Base-by-base conservation (phyloP, 192 early-diverging fungal species). In the Chytriomyces hyalinus region DNA sequence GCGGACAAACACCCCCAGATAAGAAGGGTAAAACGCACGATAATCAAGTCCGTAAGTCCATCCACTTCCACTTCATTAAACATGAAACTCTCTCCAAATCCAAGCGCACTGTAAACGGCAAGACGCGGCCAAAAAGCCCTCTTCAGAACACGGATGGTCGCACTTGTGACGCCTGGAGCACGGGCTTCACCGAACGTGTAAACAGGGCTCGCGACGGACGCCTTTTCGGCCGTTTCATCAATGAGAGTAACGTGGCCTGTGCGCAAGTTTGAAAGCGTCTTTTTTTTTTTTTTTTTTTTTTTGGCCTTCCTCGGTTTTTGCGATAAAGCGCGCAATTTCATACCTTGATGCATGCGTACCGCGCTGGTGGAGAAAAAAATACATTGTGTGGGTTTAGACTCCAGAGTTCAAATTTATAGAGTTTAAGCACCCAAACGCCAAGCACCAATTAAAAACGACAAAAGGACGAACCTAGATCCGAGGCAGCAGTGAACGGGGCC, bases 61-160 rank as follows among this genome's bases (percentile, higher is more conserved):
- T 83, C 87, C 20, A 87, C 84, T 4, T 84, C 68, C n/a, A 93
- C 82, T 28, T 93, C 91, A 8, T 83, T 87, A 28, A 84, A 78
- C 89, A 93, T 93, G 83, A 90, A 93, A 6, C 88, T 88, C 73
- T 93, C 92, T 17, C 89, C 90, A 75, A 92, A 90, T 4, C 92
- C 91, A 60, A 90, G 50, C 65, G 85, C 85, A 28, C 75, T 60
- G 57, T 82, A 75, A 6, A 91, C 68, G 61, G 85, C 74, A 24
- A 93, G 73, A 11, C 92, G 84, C 57, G 84, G 49, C 92, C 92
- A 93, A 69, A 93, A 92, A 44, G 77, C 72, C 65, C 87, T 84
- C 65, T 84, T 82, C 1, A 84, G 73, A 17, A 93, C 86, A 43
- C 77, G 82, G 46, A 93, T 66, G 36, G 67, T 74, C 4, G 84